These are phyloP conservation scores for Porcisia hertigi DNA, from an alignment of 208 protist genomes.

Conservation along the genomic window DNA sequence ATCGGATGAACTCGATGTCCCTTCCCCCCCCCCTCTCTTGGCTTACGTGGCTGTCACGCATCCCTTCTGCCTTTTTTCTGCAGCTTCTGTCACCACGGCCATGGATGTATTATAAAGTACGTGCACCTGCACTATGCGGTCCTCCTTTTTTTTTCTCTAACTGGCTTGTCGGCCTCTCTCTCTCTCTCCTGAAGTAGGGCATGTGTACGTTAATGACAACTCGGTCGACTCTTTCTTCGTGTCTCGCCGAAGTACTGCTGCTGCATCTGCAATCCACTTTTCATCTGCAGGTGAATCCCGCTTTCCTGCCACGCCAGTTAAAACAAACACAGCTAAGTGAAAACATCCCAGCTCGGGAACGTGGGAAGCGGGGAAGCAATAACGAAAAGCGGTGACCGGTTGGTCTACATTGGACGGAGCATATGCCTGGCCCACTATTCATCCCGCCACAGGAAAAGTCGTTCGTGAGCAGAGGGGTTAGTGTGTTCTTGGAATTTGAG, in stretches of 20 bases:
- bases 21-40: background rate
- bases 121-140: constrained; percentile 7
- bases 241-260: background rate
- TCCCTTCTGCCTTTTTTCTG: background rate
- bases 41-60: background rate
- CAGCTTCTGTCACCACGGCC: background rate
- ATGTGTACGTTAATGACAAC: background rate
- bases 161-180: background rate
- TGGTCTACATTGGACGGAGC: background rate
- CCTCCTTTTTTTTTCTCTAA: background rate
- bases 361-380: too few relatives aligned
- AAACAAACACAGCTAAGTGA: background rate
- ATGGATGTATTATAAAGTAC: background rate
- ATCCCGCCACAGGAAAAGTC: background rate
- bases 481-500: background rate
- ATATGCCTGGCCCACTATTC: background rate
- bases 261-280: background rate
- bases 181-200: background rate
- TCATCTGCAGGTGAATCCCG: background rate
- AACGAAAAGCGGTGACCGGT: too few relatives aligned
- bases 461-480: background rate
- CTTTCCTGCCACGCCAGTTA: background rate
- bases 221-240: too few relatives aligned
- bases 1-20: background rate
- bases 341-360: background rate